Conservation (phyloP, 1,284 basidiomycete species). For the Malassezia dermatis region DNA sequence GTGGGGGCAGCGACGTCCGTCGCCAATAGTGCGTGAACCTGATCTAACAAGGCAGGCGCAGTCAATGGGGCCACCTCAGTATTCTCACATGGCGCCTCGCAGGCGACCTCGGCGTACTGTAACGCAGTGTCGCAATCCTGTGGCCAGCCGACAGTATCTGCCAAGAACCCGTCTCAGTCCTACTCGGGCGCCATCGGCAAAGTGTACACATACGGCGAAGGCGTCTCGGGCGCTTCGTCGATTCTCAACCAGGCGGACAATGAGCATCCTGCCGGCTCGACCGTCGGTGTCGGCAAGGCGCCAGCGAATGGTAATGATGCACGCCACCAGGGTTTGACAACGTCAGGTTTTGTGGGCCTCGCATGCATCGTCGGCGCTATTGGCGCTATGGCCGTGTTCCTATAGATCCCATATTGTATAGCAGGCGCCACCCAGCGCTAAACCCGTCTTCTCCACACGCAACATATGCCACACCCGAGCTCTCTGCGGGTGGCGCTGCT, state of each 20-base stretch:
- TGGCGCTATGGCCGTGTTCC: not conserved
- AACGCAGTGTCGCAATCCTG: not conserved
- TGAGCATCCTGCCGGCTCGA: not conserved
- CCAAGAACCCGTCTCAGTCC: slow-evolving; percentile 4
- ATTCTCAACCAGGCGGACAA: not conserved
- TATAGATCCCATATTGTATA: not conserved
- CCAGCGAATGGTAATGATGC: not conserved
- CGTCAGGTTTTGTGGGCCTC: not conserved
- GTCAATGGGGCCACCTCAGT: not conserved
- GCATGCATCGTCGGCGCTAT: not conserved
- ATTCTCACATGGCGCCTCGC: not conserved
- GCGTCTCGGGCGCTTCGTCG: slow-evolving; percentile 1
- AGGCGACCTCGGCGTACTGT: not conserved
- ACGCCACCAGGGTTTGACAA: not conserved
- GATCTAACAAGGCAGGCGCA: not conserved
- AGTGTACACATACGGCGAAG: slow-evolving; percentile 5
- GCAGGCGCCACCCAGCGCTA: not conserved
- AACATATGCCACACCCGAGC: not conserved
- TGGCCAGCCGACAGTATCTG: slow-evolving; percentile 1
- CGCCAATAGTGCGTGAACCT: not conserved
- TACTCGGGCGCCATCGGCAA: slow-evolving; percentile 14
- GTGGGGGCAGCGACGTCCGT: not conserved
- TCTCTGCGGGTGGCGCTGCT: slow-evolving; percentile 1
- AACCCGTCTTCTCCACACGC: not conserved
- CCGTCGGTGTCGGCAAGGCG: not conserved